phyloP scores from a whole-genome alignment of 1,284 basidiomycete genomes.

The Mycena sp. region DNA sequence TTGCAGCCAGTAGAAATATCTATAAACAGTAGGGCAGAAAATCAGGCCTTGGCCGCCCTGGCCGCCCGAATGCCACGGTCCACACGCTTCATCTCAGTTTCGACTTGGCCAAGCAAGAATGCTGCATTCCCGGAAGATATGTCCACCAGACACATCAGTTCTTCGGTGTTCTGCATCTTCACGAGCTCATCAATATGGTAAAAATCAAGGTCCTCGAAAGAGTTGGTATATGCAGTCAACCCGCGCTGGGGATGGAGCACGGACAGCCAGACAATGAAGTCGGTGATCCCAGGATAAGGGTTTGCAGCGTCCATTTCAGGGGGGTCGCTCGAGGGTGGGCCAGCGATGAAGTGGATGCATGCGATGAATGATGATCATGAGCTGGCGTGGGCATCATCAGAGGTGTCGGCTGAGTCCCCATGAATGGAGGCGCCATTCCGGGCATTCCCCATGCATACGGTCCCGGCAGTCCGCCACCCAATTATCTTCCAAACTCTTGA shows the following conservation, averaged over 20 bases:
- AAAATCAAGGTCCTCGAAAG: neutral
- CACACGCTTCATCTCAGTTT: neutral
- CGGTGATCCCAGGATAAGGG: neutral
- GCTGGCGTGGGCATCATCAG: too few relatives aligned
- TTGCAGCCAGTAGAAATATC: too few relatives aligned
- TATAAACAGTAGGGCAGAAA: too few relatives aligned
- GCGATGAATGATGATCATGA: too few relatives aligned
- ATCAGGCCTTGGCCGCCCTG: too few relatives aligned
- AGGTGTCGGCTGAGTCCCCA: too few relatives aligned
- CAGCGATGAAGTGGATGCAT: neutral
- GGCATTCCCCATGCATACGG: too few relatives aligned
- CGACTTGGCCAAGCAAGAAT: neutral
- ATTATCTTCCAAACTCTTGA: neutral
- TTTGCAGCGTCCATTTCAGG: neutral
- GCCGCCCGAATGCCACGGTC: neutral
- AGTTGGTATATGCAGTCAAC: neutral
- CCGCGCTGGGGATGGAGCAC: neutral
- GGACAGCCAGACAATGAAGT: neutral
- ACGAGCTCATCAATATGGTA: neutral
- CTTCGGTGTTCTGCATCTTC: neutral
- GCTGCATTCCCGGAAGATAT: neutral
- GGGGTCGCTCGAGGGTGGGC: neutral
- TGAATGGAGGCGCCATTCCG: neutral
- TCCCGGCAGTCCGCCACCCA: too few relatives aligned
- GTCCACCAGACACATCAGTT: neutral